A percentile compares a stretch with the other conserved stretches of the same genome.
phyloP scores from a whole-genome alignment of 768 basidiomycete genomes.

The Leccinellum luteum region DNA sequence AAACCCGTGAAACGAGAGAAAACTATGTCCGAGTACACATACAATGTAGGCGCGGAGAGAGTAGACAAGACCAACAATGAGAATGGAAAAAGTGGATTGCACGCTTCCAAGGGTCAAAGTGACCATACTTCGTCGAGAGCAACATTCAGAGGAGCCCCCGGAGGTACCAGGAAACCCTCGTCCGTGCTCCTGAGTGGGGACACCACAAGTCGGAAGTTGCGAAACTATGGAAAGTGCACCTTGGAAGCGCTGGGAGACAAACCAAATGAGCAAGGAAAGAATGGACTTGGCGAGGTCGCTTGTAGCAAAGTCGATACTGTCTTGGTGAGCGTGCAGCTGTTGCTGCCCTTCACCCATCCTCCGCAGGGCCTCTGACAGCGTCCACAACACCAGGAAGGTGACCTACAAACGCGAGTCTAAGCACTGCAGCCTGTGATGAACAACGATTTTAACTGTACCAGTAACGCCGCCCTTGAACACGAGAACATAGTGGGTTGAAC shows the following conservation, averaged over 20 bases:
- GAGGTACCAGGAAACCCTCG: conserved; percentile 4
- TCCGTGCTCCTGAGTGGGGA: conserved; percentile 6
- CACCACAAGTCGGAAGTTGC: conserved; percentile 7
- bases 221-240: neutral
- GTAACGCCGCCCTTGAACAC: neutral
- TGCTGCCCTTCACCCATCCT: neutral
- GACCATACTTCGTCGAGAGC: neutral
- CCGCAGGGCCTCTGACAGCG: conserved; percentile 11
- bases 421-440: neutral
- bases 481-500: neutral
- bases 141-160: neutral
- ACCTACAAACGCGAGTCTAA: conserved; percentile 5
- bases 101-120: conserved; percentile 7
- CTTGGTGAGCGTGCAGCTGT: neutral
- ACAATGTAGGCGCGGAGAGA: conserved; percentile 18
- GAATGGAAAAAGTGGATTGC: conserved; percentile 15
- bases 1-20: neutral
- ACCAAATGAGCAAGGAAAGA: conserved; percentile 17
- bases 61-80: conserved; percentile 12
- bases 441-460: conserved; percentile 6
- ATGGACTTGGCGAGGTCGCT: conserved; percentile 20
- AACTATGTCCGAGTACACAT: conserved; percentile 8
- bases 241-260: conserved; percentile 4
- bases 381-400: conserved; percentile 14
- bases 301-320: conserved; percentile 17